Base-by-base conservation (phyloP, 305 asterid species). In the Ilex paraguariensis region DNA sequence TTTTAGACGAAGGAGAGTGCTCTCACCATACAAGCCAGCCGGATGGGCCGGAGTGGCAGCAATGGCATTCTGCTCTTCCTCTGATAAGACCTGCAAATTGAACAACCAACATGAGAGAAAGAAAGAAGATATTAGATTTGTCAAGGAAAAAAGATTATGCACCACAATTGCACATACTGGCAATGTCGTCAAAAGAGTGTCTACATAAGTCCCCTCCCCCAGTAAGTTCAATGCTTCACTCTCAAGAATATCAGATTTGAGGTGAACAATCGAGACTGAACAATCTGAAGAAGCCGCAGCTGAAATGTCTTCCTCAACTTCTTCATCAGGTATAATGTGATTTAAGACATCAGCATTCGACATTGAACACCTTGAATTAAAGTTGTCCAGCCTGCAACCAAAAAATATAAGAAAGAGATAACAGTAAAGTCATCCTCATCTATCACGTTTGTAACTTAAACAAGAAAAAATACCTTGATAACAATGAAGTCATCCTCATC, bases 21-120 rank as follows among this genome's bases (percentile, higher is more conserved):
- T 72, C 97, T 73, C 61, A 92, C 98, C 93, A 74, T 83, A 76
- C 63, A 92, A 84, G 57, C 95, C 97, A 16, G 95, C 85, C 63
- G 96, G 96, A 81, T 89, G 98, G 69, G 97, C 98, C 57, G 98
- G 98, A 73, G 90, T 79, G 56, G 95, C 86, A 62, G 95, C 93
- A 79, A 87, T 73, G 54, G 75, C 69, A 70, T 82, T 79, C 82
- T 89, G 96, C 81, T 89, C 95, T 79, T 84, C 97, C 75, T 78
- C 77, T 16, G 96, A 78, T 67, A 89, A 74, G 61, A 81, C 96
- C 98, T 89, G 66, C 54, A 61, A 53, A 54, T 52, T 36, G 62
- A 52, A 69, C 44, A 49, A 16, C 73, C 56, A 75, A 61, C 42
- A 66, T 46, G 46, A 55, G 71, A 68, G 39, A 42, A 31, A 68